Evolutionary conservation across 1,139 yeast species (phyloP), one percentile per base, ranked within the genome.

Genomic region (Geotrichum carabidarum): DNA sequence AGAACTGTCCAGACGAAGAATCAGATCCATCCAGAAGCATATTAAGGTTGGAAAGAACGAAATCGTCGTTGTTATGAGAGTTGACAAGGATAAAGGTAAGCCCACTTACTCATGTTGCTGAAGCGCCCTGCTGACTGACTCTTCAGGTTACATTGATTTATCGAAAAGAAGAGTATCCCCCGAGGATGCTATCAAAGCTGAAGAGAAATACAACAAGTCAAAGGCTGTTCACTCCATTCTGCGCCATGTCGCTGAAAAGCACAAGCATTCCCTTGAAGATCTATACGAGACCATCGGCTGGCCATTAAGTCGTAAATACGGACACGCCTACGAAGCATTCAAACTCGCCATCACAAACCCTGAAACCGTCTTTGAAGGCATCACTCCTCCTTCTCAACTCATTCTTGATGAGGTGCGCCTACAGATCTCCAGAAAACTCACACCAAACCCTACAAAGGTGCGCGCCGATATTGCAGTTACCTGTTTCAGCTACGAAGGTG

Each of bases 31-130:
- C 69, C 99, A 93, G 74, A 93, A 93, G 72, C 82, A 90, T 71
- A 91, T 93, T 72, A 87, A 97, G 77, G 98, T 93, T 59, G 99
- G 99, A 63, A 89, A 95, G 72, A 93, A 94, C 70, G 99, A 93
- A 75, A 97, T 93, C 57, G 99, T 94, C 35, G 98, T 93, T 58
- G 99, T 94, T n/a, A 79, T 93, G 71, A 87, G 99, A 78, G 99
- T 93, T 60, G 99, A 93, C 75, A 91, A 91, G 74, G 99, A 94
- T 73, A 93, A 93, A 74, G 99, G 97, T 51, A 44, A 27, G 57
- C 9, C 44, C 8, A 4, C n/a, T 41, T 17, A 7, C 3, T 22
- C 3, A 22, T 22, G 27, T 22, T 22, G 27, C 11, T 30, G 17
- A 34, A n/a, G 12, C 22, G 3, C 3, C 27, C 27, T 22, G 27